phyloP scores from a whole-genome alignment of 768 basidiomycete species.

The Saitozyma podzolica region DNA sequence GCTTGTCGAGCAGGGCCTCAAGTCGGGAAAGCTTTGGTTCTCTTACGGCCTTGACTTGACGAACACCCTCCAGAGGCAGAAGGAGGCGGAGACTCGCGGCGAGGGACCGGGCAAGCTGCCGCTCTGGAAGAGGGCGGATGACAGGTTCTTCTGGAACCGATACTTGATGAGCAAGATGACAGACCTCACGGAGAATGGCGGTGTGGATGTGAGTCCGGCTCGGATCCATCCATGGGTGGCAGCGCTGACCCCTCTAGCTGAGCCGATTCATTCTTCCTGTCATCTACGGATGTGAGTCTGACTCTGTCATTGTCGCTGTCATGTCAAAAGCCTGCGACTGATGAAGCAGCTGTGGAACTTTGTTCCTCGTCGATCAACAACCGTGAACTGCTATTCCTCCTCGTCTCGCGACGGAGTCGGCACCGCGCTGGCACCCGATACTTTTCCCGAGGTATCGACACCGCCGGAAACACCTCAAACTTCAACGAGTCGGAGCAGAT shows the following conservation, averaged over 20 bases:
- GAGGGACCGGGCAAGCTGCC: slow-evolving; percentile 48
- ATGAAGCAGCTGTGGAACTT: slow-evolving; percentile 73
- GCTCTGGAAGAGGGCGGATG: slow-evolving; percentile 68
- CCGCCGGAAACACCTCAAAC: slow-evolving; percentile 86
- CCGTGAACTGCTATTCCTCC: slow-evolving; percentile 73
- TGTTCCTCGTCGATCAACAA: slow-evolving; percentile 73
- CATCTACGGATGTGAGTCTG: slow-evolving; percentile 83
- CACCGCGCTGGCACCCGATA: slow-evolving; percentile 95
- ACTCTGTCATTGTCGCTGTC: not conserved
- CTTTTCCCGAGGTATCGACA: slow-evolving; percentile 90
- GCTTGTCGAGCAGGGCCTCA: slow-evolving; percentile 80
- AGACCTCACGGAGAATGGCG: slow-evolving; percentile 59
- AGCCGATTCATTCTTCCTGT: slow-evolving; percentile 86
- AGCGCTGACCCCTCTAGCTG: slow-evolving; percentile 59
- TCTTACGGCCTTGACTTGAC: slow-evolving; percentile 91
- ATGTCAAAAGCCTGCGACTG: not conserved
- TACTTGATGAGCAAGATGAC: slow-evolving; percentile 67
- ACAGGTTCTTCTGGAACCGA: slow-evolving; percentile 99
- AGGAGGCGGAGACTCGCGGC: slow-evolving; percentile 59
- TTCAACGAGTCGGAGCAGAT: slow-evolving; percentile 99
- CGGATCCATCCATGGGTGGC: slow-evolving; percentile 3
- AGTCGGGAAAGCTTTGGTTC: slow-evolving; percentile 78
- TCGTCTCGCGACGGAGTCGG: slow-evolving; percentile 91
- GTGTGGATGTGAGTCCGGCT: slow-evolving; percentile 64
- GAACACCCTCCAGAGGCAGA: slow-evolving; percentile 79